These are phyloP conservation scores for Maudiozyma turicensis DNA, from an alignment of 805 yeast genomes.

Conservation along the genomic window DNA sequence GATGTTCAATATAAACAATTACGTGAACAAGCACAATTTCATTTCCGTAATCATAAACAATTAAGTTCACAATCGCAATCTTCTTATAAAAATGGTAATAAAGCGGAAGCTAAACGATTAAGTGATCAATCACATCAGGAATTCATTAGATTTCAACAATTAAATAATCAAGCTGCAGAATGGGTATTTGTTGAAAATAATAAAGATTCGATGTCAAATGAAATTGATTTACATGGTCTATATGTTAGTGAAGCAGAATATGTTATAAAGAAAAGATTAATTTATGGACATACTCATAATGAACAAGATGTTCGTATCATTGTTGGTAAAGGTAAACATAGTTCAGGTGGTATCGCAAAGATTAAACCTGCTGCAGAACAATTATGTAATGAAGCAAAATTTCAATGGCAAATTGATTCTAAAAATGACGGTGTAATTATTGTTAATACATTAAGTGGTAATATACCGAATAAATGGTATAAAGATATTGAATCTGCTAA, in stretches of 20 bases:
- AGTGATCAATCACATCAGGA: constrained; percentile 61
- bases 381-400: constrained; percentile 56
- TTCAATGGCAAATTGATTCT: constrained; percentile 52
- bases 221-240: constrained; percentile 88
- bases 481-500: constrained; percentile 1
- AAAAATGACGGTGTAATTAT: constrained; percentile 75
- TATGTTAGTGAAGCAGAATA: constrained; percentile 82
- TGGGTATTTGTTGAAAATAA: constrained; percentile 83
- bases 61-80: constrained; percentile 60
- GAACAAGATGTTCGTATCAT: constrained; percentile 67
- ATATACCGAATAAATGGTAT: constrained; percentile 34
- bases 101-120: constrained; percentile 58
- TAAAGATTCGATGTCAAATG: constrained; percentile 73
- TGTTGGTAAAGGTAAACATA: constrained; percentile 89
- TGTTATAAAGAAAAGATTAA: constrained; percentile 62
- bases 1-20: constrained; percentile 55
- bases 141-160: constrained; percentile 50
- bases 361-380: constrained; percentile 82
- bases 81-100: constrained; percentile 71
- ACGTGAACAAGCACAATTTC: constrained; percentile 59
- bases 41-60: constrained; percentile 45
- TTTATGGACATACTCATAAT: constrained; percentile 46
- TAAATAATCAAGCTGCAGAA: constrained; percentile 77
- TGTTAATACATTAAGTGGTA: constrained; percentile 48
- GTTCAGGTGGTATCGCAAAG: constrained; percentile 73